Base-by-base conservation (phyloP, 2,329 filamentous ascomycete species). In the Diaporthe destruens region DNA sequence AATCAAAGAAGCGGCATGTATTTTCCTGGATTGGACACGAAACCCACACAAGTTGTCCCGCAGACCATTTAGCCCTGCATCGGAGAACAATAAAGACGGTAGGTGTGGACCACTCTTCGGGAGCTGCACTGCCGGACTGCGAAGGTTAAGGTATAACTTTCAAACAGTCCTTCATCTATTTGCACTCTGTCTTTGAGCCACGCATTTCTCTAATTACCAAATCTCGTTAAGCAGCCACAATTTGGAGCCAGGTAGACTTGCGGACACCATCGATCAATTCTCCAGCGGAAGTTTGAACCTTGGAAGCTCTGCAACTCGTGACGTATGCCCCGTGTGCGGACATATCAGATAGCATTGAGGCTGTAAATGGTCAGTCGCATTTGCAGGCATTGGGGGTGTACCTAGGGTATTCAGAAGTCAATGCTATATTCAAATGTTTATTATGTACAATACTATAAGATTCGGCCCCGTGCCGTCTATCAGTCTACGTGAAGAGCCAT, bases 401-500 rank as follows among this genome's bases (percentile, higher is more conserved):
- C 29, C 29, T 29, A 29, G 29, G 29, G 29, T 29, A 29, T 29
- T 29, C 29, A 29, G n/a, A 34, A 34, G 11, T 14, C 18, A 32
- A 54, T 8, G 3, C 7, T 11, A 18, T 3, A 20, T n/a, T 56
- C n/a, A n/a, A n/a, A n/a, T n/a, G n/a, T n/a, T n/a, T 20, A 47
- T 9, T 47, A 65, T 65, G 6, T 65, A 23, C 42, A 20, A 2
- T 6, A 49, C 8, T 34, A 23, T 23, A 12, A 36, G 16, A 20
- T 6, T 8, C 11, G 1, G 6, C 5, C 9, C 18, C 6, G 44
- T 4, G 12, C 1, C 1, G 6, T 23, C 18, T 11, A 9, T 71
- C n/a, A 59, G 7, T 47, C 42, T 2, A 49, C 25, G 6, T 71
- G 51, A 20, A 73, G 54, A 3, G 59, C 59, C 8, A 56, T 47